Conservation (phyloP, 345 rosid species). For the Aethionema arabicum region DNA sequence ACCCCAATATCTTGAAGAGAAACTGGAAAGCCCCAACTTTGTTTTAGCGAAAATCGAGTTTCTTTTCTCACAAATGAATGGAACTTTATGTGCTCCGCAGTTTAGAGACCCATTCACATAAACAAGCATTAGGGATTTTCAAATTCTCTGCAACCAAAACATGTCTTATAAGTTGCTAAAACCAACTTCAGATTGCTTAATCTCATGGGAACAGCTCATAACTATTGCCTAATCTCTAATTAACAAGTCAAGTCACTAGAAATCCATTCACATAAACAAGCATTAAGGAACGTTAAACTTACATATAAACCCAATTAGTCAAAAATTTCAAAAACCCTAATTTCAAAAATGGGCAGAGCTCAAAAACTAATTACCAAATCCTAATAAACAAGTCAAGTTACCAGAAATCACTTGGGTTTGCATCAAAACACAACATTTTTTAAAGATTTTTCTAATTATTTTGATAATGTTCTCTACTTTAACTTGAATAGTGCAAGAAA, state of each 20-base stretch:
- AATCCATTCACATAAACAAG: background rate
- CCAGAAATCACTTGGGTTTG: slow-evolving; percentile 4
- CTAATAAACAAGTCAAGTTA: slow-evolving; percentile 5
- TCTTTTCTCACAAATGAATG: slow-evolving; percentile 16
- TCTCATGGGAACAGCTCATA: slow-evolving; percentile 1
- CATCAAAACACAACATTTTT: background rate
- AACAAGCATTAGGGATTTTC: slow-evolving; percentile 31
- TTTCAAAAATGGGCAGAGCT: background rate
- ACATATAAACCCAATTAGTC: too few species aligned
- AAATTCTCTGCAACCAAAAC: slow-evolving; percentile 22
- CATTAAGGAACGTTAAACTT: too few species aligned
- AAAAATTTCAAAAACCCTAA: too few species aligned
- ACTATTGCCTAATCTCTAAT: background rate
- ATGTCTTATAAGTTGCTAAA: background rate
- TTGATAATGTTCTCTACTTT: slow-evolving; percentile 8
- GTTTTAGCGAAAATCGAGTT: slow-evolving; percentile 2
- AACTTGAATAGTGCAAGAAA: background rate
- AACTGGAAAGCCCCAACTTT: background rate
- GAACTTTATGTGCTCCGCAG: slow-evolving; percentile 28
- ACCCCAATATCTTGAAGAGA: slow-evolving; percentile 4
- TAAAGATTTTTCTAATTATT: background rate
- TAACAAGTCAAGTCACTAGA: slow-evolving; percentile 8
- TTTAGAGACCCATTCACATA: slow-evolving; percentile 32
- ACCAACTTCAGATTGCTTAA: background rate
- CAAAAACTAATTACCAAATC: background rate